Conservation (phyloP, 116 monocot species). For the Zostera marina region DNA sequence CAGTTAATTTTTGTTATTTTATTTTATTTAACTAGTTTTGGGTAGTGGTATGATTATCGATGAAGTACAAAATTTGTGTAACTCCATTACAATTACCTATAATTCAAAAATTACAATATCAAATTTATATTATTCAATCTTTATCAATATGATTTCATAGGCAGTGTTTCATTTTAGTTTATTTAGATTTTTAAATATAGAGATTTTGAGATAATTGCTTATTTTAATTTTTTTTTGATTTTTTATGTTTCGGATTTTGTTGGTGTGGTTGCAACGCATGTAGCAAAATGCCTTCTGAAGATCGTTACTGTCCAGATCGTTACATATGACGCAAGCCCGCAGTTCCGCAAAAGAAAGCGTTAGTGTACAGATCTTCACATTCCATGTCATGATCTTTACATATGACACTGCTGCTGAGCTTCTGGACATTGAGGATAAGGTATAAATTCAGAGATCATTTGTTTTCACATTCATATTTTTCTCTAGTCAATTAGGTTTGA, state of each 20-base stretch:
- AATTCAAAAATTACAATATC: conserved; percentile 60
- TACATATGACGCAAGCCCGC: too few species aligned
- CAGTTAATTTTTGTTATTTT: too few species aligned
- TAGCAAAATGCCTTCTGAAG: conserved; percentile 25
- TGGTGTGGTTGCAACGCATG: conserved; percentile 20
- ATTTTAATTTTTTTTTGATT: background rate
- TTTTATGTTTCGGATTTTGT: conserved; percentile 11
- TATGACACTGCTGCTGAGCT: background rate
- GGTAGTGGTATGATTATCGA: conserved; percentile 76
- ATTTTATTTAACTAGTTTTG: too few species aligned
- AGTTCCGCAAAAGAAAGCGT: too few species aligned
- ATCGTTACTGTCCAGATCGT: conserved; percentile 17
- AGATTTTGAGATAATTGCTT: background rate
- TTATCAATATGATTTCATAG: background rate
- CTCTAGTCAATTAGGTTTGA: too few species aligned
- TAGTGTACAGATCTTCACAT: too few species aligned
- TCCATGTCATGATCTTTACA: too few species aligned
- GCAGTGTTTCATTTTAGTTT: background rate
- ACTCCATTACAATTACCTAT: conserved; percentile 85
- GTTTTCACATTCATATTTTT: background rate
- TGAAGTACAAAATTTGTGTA: conserved; percentile 93
- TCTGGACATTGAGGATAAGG: background rate
- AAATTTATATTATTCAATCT: conserved; percentile 52
- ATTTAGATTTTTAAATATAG: too few species aligned
- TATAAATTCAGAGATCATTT: background rate